These are phyloP conservation scores for Thelonectria rubi DNA, from an alignment of 2,329 filamentous ascomycete genomes.

Conservation along the genomic window DNA sequence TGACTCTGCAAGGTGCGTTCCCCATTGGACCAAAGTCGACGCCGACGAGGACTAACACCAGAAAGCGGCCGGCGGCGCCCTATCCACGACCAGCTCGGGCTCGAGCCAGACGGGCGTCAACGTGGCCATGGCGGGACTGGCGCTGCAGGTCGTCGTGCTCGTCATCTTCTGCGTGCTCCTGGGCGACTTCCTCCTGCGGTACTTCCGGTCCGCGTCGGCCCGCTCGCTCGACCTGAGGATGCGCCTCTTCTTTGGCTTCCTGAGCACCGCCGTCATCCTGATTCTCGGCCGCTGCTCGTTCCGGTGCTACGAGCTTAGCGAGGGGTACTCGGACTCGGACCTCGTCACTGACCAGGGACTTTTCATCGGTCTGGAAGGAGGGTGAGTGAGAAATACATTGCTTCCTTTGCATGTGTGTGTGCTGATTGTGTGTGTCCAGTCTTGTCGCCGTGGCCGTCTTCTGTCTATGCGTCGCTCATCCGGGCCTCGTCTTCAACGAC, in stretches of 20 bases:
- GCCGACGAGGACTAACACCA: no score
- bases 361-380: conserved; percentile 65
- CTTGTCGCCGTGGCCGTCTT: conserved; percentile 49
- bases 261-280: conserved; percentile 63
- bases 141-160: conserved; percentile 66
- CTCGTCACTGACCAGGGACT: conserved; percentile 61
- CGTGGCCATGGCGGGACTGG: conserved; percentile 59
- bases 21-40: no score
- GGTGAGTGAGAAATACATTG: conserved; percentile 42
- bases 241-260: conserved; percentile 59
- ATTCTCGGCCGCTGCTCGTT: conserved; percentile 71
- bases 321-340: conserved; percentile 64
- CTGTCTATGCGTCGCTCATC: conserved; percentile 50
- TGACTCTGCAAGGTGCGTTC: conserved; percentile 52
- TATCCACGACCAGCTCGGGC: conserved; percentile 57
- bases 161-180: conserved; percentile 60
- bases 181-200: conserved; percentile 57
- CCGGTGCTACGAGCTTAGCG: conserved; percentile 70
- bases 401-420: no score
- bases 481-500: conserved; percentile 45
- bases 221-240: conserved; percentile 36
- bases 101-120: conserved; percentile 53
- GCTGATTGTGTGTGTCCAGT: conserved; percentile 22
- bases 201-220: conserved; percentile 39
- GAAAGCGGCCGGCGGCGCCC: conserved; percentile 62